phyloP scores from a whole-genome alignment of 768 basidiomycete genomes.

The Guyanaporus albipodus region DNA sequence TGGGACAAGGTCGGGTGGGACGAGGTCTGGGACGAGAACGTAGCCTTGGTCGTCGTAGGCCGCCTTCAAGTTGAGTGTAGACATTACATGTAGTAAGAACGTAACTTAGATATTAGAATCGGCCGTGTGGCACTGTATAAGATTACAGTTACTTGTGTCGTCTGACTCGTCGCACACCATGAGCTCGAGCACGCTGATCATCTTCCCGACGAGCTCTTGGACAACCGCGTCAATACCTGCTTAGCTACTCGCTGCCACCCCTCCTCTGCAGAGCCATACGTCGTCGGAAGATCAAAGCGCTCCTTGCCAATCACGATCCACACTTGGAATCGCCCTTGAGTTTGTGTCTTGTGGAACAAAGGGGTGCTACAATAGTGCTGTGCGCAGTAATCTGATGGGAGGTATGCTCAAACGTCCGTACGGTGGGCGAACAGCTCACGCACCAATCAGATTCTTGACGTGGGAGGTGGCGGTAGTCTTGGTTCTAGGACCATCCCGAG shows the following conservation, averaged over 20 bases:
- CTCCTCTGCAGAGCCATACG: constrained; percentile 36
- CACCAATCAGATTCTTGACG: constrained; percentile 16
- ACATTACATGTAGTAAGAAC: too few relatives aligned
- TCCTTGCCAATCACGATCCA: constrained; percentile 47
- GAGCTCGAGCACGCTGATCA: background rate
- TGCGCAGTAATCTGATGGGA: constrained; percentile 19
- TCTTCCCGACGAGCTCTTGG: constrained; percentile 13
- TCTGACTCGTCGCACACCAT: background rate
- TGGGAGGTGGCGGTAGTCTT: constrained; percentile 8
- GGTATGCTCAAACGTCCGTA: too few relatives aligned
- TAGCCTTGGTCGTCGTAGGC: constrained; percentile 63
- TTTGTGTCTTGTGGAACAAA: constrained; percentile 31
- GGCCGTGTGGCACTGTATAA: too few relatives aligned
- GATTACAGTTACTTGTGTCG: too few relatives aligned
- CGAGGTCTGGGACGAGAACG: constrained; percentile 56
- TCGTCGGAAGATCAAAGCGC: constrained; percentile 41
- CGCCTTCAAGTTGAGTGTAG: constrained; percentile 33
- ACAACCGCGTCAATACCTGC: constrained; percentile 39
- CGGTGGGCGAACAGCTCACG: background rate
- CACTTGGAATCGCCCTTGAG: constrained; percentile 30
- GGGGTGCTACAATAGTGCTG: constrained; percentile 25
- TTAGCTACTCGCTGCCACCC: constrained; percentile 44
- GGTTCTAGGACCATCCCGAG: background rate
- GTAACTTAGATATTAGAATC: too few relatives aligned
- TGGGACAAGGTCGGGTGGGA: constrained; percentile 37